These are phyloP conservation scores for Claviceps citrina DNA, from an alignment of 2,329 filamentous ascomycete genomes.

Conservation along the genomic window DNA sequence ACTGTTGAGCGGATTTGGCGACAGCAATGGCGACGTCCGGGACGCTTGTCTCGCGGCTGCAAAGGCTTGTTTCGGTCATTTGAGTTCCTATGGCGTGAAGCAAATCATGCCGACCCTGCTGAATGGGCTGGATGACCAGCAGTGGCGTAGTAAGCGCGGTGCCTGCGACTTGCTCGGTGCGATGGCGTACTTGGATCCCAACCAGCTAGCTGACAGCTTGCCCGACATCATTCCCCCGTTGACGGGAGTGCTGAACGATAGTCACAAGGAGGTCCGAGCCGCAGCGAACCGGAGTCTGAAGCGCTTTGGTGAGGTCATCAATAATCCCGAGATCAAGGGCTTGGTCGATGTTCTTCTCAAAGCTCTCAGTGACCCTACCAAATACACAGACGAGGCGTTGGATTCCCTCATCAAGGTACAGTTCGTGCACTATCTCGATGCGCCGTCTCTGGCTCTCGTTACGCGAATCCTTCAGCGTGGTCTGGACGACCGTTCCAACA, in stretches of 20 bases:
- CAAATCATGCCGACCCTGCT: constrained; percentile 83
- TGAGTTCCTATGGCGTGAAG: constrained; percentile 94
- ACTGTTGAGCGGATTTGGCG: constrained; percentile 76
- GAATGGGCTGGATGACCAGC: constrained; percentile 80
- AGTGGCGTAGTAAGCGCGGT: constrained; percentile 97
- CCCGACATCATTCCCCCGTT: constrained; percentile 94
- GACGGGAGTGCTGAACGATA: constrained; percentile 88
- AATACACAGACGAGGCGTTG: constrained; percentile 87
- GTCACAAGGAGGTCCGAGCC: constrained; percentile 86
- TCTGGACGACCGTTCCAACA: constrained; percentile 76
- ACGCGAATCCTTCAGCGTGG: constrained; percentile 92
- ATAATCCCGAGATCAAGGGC: constrained; percentile 89
- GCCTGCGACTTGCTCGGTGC: constrained; percentile 92
- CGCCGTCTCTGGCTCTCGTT: constrained; percentile 84
- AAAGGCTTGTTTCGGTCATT: constrained; percentile 81
- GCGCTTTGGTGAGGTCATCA: constrained; percentile 96
- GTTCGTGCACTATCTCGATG: constrained; percentile 96
- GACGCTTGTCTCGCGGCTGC: constrained; percentile 85
- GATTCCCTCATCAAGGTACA: constrained; percentile 95
- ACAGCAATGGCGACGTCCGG: constrained; percentile 74
- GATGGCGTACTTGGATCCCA: constrained; percentile 95
- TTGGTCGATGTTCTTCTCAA: constrained; percentile 85
- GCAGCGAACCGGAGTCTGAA: constrained; percentile 93
- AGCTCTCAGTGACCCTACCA: constrained; percentile 91
- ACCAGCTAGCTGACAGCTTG: constrained; percentile 80